Evolutionary conservation across 768 basidiomycete species (phyloP).

Genomic region (Leccinum aurantiacum): DNA sequence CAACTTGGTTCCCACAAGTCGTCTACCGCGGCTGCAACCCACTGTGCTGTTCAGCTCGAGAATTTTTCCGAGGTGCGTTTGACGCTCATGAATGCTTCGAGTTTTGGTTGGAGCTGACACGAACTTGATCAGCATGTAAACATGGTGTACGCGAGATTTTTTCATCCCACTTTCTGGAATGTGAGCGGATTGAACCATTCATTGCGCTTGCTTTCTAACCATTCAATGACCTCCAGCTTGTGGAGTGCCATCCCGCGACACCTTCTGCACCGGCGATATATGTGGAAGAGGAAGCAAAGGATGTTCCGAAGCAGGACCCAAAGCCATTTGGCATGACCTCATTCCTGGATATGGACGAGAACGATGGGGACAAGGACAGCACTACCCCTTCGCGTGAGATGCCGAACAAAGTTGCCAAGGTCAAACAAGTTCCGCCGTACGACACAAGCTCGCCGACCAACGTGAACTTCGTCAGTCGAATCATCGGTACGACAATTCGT

Average conservation of each 20-base stretch:
- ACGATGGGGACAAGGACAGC: background rate
- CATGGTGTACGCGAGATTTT: conserved; percentile 22
- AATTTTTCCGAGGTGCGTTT: conserved; percentile 3
- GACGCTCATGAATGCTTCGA: too few species aligned
- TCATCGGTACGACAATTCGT: conserved; percentile 18
- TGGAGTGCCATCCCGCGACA: conserved; percentile 19
- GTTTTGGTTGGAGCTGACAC: background rate
- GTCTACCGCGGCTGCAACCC: background rate
- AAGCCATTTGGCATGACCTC: conserved; percentile 12
- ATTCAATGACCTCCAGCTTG: conserved; percentile 2
- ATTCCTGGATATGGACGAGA: background rate
- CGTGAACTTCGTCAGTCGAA: conserved; percentile 8
- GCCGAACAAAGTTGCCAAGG: background rate
- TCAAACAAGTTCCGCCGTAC: conserved; percentile 15
- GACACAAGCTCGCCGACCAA: conserved; percentile 4
- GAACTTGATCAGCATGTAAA: conserved; percentile 11
- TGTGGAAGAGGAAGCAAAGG: conserved; percentile 21
- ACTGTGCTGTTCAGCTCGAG: background rate
- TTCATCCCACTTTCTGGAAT: conserved; percentile 24
- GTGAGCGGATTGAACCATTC: conserved; percentile 2
- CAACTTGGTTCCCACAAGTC: background rate
- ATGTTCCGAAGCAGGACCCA: conserved; percentile 1
- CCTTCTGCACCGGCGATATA: conserved; percentile 15
- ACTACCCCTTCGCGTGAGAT: background rate
- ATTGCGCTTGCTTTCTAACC: background rate